Conservation (phyloP, 257 asterid species). For the Misopates orontium region DNA sequence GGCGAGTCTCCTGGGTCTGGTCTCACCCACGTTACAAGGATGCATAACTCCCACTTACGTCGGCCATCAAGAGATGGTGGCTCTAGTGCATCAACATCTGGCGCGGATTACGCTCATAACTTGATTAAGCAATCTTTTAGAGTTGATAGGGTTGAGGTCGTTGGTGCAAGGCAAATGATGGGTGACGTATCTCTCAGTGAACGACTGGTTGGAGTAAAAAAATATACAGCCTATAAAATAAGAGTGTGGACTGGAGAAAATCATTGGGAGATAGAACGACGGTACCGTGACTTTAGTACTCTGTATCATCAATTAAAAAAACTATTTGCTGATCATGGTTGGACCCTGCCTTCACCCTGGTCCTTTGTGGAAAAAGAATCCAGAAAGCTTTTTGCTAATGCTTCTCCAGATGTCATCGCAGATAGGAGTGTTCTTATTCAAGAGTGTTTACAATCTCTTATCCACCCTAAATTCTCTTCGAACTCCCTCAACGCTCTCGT, state of each 20-base stretch:
- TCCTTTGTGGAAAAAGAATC: slow-evolving; percentile 77
- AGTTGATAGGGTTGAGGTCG: slow-evolving; percentile 71
- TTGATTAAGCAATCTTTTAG: slow-evolving; percentile 49
- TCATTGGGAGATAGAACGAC: slow-evolving; percentile 79
- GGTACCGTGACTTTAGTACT: slow-evolving; percentile 85
- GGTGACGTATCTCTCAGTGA: slow-evolving; percentile 90
- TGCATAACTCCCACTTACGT: slow-evolving; percentile 46
- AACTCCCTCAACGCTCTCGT: slow-evolving; percentile 49
- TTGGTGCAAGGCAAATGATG: slow-evolving; percentile 73
- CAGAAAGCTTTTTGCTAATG: slow-evolving; percentile 75
- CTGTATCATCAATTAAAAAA: slow-evolving; percentile 66
- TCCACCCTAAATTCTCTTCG: slow-evolving; percentile 43
- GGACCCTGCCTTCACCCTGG: slow-evolving; percentile 86
- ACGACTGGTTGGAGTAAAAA: slow-evolving; percentile 81
- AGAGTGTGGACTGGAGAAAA: slow-evolving; percentile 66
- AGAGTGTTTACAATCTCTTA: slow-evolving; percentile 81
- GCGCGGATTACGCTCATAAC: slow-evolving; percentile 39
- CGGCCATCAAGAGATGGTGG: slow-evolving; percentile 85
- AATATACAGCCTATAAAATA: slow-evolving; percentile 72
- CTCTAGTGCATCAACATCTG: slow-evolving; percentile 88
- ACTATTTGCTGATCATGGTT: slow-evolving; percentile 59
- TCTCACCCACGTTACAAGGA: slow-evolving; percentile 39
- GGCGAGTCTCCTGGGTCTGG: slow-evolving; percentile 53
- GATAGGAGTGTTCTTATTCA: slow-evolving; percentile 84
- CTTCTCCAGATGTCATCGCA: slow-evolving; percentile 71